Evolutionary conservation across 139 green algal genomes (phyloP).

Genomic region (Nannochloris sp.): DNA sequence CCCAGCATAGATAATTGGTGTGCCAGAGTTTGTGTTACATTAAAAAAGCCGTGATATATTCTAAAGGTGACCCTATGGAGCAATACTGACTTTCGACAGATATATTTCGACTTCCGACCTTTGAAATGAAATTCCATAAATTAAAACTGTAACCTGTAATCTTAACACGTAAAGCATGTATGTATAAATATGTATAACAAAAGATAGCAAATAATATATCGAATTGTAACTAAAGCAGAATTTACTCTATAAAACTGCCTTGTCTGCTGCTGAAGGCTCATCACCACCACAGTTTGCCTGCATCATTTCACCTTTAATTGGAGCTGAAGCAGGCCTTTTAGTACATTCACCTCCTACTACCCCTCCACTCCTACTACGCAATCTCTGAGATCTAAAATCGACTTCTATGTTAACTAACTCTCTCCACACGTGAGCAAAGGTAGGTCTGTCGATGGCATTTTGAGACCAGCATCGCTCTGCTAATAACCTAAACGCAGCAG

Average conservation of each 20-base stretch:
- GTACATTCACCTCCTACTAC: no score
- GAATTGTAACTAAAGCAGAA: no score
- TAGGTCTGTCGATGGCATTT: slow-evolving; percentile 13
- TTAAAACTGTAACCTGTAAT: not conserved
- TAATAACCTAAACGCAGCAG: not conserved
- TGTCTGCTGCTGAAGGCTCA: slow-evolving; percentile 1
- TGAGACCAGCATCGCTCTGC: slow-evolving; percentile 17
- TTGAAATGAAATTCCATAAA: not conserved
- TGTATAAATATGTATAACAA: not conserved
- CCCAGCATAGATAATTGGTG: no score
- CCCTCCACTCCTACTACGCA: not conserved
- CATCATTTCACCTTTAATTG: no score
- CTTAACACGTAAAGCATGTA: no score
- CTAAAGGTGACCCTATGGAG: no score
- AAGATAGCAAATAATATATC: not conserved
- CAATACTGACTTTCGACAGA: no score
- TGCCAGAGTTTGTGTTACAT: no score
- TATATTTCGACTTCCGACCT: no score
- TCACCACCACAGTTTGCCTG: no score
- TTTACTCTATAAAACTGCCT: not conserved
- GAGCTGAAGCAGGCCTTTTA: no score
- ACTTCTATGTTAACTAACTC: slow-evolving; percentile 4
- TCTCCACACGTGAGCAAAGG: not conserved
- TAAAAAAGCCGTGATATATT: no score
- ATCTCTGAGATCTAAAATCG: slow-evolving; percentile 1